Conservation (phyloP, 148 eudicot genomes). For the Camellia granthamiana region DNA sequence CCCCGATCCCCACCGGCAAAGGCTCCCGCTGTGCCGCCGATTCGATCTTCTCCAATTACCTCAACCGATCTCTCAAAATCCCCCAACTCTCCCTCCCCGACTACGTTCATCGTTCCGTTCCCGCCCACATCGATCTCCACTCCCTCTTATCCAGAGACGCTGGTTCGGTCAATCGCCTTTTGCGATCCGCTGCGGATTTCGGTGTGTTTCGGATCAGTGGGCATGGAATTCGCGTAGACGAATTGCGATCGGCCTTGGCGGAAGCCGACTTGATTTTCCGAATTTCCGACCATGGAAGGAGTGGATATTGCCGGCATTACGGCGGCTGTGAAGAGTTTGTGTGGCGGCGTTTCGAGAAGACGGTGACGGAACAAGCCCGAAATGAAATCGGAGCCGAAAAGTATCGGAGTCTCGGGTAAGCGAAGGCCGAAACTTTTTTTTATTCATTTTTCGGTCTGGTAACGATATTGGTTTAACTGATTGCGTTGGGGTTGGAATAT, state of each 20-base stretch:
- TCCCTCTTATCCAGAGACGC: slow-evolving; percentile 38
- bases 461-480: neutral
- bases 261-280: slow-evolving; percentile 52
- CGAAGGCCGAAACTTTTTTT: neutral
- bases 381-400: slow-evolving; percentile 51
- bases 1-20: slow-evolving; percentile 69
- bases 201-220: slow-evolving; percentile 57
- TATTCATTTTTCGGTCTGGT: neutral
- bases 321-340: slow-evolving; percentile 56
- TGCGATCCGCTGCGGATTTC: slow-evolving; percentile 44
- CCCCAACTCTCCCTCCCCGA: slow-evolving; percentile 64
- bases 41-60: slow-evolving; percentile 38
- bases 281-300: slow-evolving; percentile 39
- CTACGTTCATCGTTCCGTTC: slow-evolving; percentile 27
- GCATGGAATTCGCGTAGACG: slow-evolving; percentile 55
- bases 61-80: slow-evolving; percentile 39
- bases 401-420: slow-evolving; percentile 59
- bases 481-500: no score
- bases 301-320: slow-evolving; percentile 17
- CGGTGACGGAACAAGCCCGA: slow-evolving; percentile 43
- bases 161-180: slow-evolving; percentile 40
- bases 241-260: slow-evolving; percentile 34
- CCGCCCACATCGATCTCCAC: slow-evolving; percentile 43
- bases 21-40: slow-evolving; percentile 52
- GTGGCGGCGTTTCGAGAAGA: slow-evolving; percentile 53